These are phyloP conservation scores for Rosa hybrid DNA, from an alignment of 331 rosid species.

Conservation along the genomic window DNA sequence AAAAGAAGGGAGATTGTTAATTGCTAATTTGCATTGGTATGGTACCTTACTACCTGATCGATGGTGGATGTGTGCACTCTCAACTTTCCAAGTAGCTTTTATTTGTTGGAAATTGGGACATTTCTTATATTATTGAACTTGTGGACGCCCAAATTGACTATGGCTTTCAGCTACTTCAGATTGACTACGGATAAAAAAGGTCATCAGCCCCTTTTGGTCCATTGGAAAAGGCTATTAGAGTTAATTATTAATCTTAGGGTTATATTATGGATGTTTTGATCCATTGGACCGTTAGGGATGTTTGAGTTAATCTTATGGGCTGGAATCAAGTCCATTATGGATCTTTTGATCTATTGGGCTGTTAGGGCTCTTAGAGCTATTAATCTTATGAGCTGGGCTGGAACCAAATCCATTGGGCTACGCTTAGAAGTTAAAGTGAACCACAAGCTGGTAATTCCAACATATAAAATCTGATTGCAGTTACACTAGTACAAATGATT, in stretches of 20 bases:
- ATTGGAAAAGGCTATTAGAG: not conserved
- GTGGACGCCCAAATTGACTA: constrained; percentile 40
- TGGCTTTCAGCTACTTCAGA: constrained; percentile 1
- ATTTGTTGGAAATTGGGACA: constrained; percentile 28
- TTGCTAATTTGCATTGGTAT: constrained; percentile 19
- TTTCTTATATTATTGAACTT: constrained; percentile 24
- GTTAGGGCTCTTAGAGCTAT: not conserved
- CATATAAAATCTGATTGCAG: no score
- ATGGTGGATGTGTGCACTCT: constrained; percentile 14
- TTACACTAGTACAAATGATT: no score
- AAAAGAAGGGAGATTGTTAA: constrained; percentile 15
- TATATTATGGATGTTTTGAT: no score
- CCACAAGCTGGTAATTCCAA: no score
- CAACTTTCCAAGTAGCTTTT: constrained; percentile 13
- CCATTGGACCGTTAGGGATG: not conserved
- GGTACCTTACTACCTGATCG: constrained; percentile 4
- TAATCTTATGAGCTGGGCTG: no score
- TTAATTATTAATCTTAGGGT: no score
- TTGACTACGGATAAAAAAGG: not conserved
- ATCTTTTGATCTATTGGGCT: not conserved
- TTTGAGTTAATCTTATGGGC: not conserved
- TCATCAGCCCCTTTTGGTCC: not conserved
- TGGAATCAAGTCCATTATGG: not conserved
- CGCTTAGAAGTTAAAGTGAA: not conserved
- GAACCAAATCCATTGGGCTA: not conserved